Evolutionary conservation across 495 filamentous ascomycete species (phyloP).

Genomic region (Xylaria venustula): DNA sequence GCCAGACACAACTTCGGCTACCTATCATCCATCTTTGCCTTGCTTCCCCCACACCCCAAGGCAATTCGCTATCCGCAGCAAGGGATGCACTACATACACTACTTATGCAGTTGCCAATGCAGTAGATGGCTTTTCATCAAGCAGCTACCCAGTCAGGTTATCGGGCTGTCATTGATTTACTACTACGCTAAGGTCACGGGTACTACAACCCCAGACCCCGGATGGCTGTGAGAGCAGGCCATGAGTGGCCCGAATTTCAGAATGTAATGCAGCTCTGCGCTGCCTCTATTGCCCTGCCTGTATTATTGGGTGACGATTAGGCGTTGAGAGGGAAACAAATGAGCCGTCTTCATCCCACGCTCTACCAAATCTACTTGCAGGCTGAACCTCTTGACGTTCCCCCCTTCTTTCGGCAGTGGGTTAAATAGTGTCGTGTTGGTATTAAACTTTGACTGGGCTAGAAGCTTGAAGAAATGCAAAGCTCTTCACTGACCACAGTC

Average conservation of each 20-base stretch:
- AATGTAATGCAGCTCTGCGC: slow-evolving; percentile 9
- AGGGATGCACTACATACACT: background rate
- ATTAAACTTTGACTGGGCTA: background rate
- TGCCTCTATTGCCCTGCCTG: slow-evolving; percentile 2
- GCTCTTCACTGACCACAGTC: no score
- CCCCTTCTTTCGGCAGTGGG: background rate
- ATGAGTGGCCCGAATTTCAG: background rate
- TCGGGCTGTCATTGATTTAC: slow-evolving; percentile 8
- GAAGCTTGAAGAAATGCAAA: background rate
- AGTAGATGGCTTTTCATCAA: slow-evolving; percentile 3
- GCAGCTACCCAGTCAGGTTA: slow-evolving; percentile 8
- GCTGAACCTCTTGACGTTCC: background rate
- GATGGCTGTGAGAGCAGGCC: slow-evolving; percentile 3
- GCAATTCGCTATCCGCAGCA: background rate
- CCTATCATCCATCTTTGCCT: background rate
- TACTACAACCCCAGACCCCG: slow-evolving; percentile 10
- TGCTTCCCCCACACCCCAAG: background rate
- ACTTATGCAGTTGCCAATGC: slow-evolving; percentile 2
- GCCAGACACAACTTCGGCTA: background rate
- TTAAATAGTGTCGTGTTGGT: background rate
- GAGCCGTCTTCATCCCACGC: background rate
- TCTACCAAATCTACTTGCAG: slow-evolving; percentile 3
- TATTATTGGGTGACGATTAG: slow-evolving; percentile 12
- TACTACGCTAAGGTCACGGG: slow-evolving; percentile 13
- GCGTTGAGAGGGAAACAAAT: slow-evolving; percentile 4